Evolutionary conservation across 208 protist species (phyloP), one percentile per base, ranked within the genome.

Genomic region (Naegleria lovaniensis): DNA sequence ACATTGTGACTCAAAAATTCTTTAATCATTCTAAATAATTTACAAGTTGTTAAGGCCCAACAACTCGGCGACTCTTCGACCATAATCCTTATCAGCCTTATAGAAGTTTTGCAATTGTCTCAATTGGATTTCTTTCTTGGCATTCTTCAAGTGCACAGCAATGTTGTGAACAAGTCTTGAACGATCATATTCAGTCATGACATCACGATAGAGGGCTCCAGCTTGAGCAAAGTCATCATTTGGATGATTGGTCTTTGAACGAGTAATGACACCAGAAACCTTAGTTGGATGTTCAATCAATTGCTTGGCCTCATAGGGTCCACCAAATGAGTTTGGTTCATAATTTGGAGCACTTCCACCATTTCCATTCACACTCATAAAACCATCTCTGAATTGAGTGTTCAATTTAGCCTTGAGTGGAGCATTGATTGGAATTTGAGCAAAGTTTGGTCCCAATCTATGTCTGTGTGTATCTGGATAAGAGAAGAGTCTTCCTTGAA

Each of bases 381-480:
- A 52, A 83, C 94, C 94, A 85, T 95, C 94, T 90, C 94, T 91
- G 15, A 51, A 51, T 51, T 96, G 91, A 89, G 90, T 67, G 59
- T 93, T 88, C 36, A 93, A 55, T 83, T 90, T 90, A 67, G 59
- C 85, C 75, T 51, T 89, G 43, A 52, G 67, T 83, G 76, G 92
- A 86, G 88, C 90, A 91, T 97, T 97, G 58, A 97, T 92, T 90
- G 95, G 95, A 55, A 97, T 92, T 91, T 94, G 90, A 55, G 91
- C 39, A 91, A 95, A 96, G 90, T 97, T 95, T 39, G 90, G 48
- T 85, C 96, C 95, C 0, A 97, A 92, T 86, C 96, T 93, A 91
- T 96, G 91, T 90, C 93, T 91, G n/a, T 96, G 95, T 0, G 95
- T 95, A 88, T 97, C 96, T 51, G 43, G 40, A 90, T 97, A 97